Base-by-base conservation (phyloP, 352 stramenopile genomes). In the Globisporangium heterothallicum region DNA sequence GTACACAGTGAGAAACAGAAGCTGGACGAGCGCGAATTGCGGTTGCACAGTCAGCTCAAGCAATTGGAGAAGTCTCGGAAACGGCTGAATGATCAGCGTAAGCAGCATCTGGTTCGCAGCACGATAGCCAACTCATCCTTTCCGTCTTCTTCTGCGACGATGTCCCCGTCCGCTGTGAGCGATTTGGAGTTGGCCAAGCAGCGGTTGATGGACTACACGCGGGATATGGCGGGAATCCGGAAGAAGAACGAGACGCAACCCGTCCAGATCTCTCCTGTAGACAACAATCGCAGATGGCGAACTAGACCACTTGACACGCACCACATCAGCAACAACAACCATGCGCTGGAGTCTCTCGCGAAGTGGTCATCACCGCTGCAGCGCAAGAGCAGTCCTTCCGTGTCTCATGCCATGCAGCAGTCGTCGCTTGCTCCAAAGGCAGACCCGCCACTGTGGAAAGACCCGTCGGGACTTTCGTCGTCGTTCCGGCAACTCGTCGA, bases 401-500 rank as follows among this genome's bases (percentile, higher is more conserved):
- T 40, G n/a, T 19, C 10, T 8, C 35, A 6, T n/a, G 8, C 2
- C 2, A 36, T 36, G 30, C 50, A 38, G 18, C 21, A 4, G 5
- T 19, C 19, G 14, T 4, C 41, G 14, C 35, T 51, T 29, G 43
- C 50, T 26, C 32, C 42, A 6, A 47, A 47, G 2, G 25, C 42
- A 21, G 42, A 32, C 13, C 21, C 49, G 13, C 6, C 45, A 9
- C 16, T 50, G 63, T 52, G 47, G 25, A 51, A 18, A 16, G 77
- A 86, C 30, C 77, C 77, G 9, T 80, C 78, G 2, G 74, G 74
- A 6, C 57, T 88, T 8, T 66, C 74, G 21, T 63, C 72, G 27
- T 53, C 68, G 12, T 70, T 88, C 25, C 49, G 78, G 4, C 58
- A 72, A 27, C 61, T 86, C 8, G 60, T 88, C 4, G 78, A 88